Evolutionary conservation across 345 rosid species (phyloP).

Genomic region (Combretum micranthum): DNA sequence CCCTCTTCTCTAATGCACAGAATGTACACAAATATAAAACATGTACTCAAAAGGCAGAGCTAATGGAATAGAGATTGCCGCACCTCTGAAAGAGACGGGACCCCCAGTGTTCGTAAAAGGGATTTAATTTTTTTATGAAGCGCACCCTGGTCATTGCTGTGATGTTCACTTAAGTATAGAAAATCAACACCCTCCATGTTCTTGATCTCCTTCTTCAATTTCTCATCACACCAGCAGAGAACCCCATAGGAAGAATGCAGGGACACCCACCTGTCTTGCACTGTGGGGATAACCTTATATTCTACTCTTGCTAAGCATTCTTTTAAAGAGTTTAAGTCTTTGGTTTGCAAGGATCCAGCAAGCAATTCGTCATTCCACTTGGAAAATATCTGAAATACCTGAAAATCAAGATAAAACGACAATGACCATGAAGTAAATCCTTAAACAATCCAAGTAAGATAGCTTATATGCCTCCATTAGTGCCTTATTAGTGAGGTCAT

Average conservation of each 20-base stretch:
- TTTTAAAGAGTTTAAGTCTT: constrained; percentile 48
- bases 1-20: too few relatives aligned
- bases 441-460: too few relatives aligned
- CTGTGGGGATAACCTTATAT: constrained; percentile 71
- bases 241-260: constrained; percentile 77
- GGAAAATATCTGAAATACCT: constrained; percentile 78
- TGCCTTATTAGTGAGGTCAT: too few relatives aligned
- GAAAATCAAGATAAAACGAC: constrained; percentile 14
- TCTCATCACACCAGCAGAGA: constrained; percentile 81
- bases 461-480: too few relatives aligned
- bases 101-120: constrained; percentile 61
- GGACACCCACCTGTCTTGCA: constrained; percentile 80
- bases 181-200: constrained; percentile 51
- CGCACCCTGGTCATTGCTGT: constrained; percentile 37
- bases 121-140: constrained; percentile 39
- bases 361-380: constrained; percentile 71
- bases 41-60: too few relatives aligned
- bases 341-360: constrained; percentile 45
- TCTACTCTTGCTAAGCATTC: constrained; percentile 53
- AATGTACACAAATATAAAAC: too few relatives aligned
- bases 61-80: constrained; percentile 3
- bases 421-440: background rate
- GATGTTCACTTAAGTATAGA: constrained; percentile 53
- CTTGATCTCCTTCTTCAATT: constrained; percentile 54
- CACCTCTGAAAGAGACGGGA: constrained; percentile 85